phyloP scores from a whole-genome alignment of 495 filamentous ascomycete genomes.

The Aspergillus affinis region DNA sequence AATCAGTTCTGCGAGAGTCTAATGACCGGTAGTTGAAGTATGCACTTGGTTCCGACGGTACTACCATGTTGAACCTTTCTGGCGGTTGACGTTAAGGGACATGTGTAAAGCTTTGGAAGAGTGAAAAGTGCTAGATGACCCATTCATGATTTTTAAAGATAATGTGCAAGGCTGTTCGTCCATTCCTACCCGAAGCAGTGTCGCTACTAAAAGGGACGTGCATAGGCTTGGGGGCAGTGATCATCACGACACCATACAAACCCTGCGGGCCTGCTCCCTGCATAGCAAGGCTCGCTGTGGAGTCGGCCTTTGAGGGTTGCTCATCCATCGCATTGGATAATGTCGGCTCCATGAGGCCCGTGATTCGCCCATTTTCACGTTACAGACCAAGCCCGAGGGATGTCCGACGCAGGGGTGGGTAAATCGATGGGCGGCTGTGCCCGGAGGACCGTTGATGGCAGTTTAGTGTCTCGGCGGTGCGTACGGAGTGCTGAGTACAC shows the following conservation, averaged over 20 bases:
- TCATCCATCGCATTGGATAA: neutral
- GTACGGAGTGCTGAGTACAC: neutral
- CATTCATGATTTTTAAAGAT: neutral
- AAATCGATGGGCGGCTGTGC: neutral
- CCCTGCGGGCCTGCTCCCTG: neutral
- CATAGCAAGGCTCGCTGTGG: neutral
- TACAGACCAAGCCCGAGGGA: neutral
- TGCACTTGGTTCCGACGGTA: neutral
- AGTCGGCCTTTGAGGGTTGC: neutral
- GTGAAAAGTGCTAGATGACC: neutral
- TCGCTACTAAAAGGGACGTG: neutral
- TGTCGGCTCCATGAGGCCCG: neutral
- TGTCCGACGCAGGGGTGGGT: neutral
- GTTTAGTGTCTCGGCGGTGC: neutral
- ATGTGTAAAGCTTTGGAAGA: neutral
- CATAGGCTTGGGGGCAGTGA: neutral
- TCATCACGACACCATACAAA: neutral
- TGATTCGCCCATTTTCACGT: neutral
- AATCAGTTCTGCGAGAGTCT: neutral
- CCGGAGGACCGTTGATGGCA: neutral
- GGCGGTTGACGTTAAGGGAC: neutral
- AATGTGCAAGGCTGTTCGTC: neutral
- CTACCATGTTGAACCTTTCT: neutral
- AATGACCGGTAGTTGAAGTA: neutral
- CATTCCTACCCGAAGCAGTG: neutral